Evolutionary conservation across 2,329 filamentous ascomycete genomes (phyloP).

Genomic region (Fusarium sp.): DNA sequence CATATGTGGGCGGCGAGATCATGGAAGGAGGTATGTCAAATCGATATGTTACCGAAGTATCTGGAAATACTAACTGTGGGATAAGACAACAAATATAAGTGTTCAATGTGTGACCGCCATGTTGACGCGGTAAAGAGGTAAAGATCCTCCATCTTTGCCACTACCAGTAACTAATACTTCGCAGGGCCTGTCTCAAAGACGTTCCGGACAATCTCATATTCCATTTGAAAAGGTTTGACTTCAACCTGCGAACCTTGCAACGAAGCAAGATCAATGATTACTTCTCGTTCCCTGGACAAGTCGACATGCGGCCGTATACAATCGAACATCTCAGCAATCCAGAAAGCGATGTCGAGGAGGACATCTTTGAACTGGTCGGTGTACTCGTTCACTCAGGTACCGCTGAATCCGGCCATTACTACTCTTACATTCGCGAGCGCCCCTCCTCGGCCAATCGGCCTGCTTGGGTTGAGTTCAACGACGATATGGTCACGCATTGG

Average conservation of each 20-base stretch:
- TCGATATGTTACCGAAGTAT: not conserved
- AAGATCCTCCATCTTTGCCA: conserved; percentile 12
- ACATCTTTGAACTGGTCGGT: conserved; percentile 94
- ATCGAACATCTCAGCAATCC: conserved; percentile 83
- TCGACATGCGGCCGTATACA: conserved; percentile 92
- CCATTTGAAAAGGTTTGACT: conserved; percentile 90
- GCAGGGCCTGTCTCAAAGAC: conserved; percentile 87
- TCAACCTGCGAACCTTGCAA: conserved; percentile 80
- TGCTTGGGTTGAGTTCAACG: conserved; percentile 93
- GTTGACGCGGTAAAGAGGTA: conserved; percentile 93
- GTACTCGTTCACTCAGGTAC: conserved; percentile 94
- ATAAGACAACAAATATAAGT: conserved; percentile 96
- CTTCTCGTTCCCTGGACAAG: conserved; percentile 85
- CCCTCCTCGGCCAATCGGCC: conserved; percentile 64
- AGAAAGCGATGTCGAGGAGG: conserved; percentile 67
- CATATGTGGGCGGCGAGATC: conserved; percentile 96
- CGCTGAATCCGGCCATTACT: conserved; percentile 95
- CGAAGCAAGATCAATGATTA: conserved; percentile 95
- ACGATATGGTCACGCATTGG: conserved; percentile 83
- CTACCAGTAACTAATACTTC: conserved; percentile 3
- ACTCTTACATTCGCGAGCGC: conserved; percentile 91
- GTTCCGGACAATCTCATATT: conserved; percentile 96
- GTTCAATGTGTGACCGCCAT: conserved; percentile 86
- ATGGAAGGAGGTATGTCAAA: conserved; percentile 82
- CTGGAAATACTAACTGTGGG: conserved; percentile 20